A percentile compares a stretch with the other conserved stretches of the same genome.
These are phyloP conservation scores for Aspergillus flavus DNA, from an alignment of 2,329 filamentous ascomycete genomes.

Conservation along the genomic window DNA sequence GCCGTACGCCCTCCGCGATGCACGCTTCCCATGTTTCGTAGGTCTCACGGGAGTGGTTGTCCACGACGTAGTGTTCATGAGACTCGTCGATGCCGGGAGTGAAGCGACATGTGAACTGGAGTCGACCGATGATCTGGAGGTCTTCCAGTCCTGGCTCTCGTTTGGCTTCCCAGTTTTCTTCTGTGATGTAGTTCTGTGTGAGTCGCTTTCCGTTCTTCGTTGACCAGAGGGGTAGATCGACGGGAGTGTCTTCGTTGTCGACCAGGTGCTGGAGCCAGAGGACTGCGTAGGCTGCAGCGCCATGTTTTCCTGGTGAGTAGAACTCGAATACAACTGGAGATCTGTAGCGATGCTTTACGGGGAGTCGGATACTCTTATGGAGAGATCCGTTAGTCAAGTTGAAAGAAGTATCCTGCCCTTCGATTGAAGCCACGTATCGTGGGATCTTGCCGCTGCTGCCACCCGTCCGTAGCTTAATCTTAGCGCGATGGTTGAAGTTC, in stretches of 20 bases:
- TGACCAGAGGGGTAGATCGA: slow-evolving; percentile 89
- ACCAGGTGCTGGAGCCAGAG: slow-evolving; percentile 85
- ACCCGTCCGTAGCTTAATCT: slow-evolving; percentile 79
- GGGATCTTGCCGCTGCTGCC: slow-evolving; percentile 75
- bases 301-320: slow-evolving; percentile 68
- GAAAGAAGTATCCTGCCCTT: slow-evolving; percentile 64
- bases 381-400: slow-evolving; percentile 56
- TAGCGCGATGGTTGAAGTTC: slow-evolving; percentile 64
- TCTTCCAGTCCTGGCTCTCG: slow-evolving; percentile 71
- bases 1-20: slow-evolving; percentile 79
- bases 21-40: slow-evolving; percentile 96
- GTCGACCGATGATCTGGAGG: slow-evolving; percentile 76
- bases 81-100: slow-evolving; percentile 87
- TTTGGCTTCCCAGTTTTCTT: slow-evolving; percentile 67
- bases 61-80: slow-evolving; percentile 78
- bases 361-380: slow-evolving; percentile 68
- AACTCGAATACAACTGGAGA: slow-evolving; percentile 90
- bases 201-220: slow-evolving; percentile 75
- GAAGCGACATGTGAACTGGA: slow-evolving; percentile 80
- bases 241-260: slow-evolving; percentile 74
- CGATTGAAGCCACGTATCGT: slow-evolving; percentile 62
- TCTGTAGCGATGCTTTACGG: slow-evolving; percentile 87
- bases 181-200: slow-evolving; percentile 89
- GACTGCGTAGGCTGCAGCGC: slow-evolving; percentile 73
- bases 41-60: slow-evolving; percentile 88